Percentiles rank a stretch among this genome's conserved stretches.
Conservation (phyloP, 306 rosid species). For the Senna siamea region DNA sequence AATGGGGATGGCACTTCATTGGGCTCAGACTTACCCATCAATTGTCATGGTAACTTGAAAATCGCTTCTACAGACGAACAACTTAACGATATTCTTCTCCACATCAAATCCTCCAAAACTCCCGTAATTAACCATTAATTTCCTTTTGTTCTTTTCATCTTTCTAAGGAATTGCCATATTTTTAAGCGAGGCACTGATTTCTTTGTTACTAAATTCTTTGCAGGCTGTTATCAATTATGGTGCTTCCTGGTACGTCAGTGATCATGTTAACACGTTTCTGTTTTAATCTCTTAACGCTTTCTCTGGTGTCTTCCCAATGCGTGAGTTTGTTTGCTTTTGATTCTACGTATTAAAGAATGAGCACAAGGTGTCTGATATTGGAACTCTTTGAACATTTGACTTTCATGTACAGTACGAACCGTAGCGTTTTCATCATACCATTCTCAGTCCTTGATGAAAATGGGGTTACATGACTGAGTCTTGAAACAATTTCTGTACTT, state of each 20-base stretch:
- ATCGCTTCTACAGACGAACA: constrained; percentile 67
- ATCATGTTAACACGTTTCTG: neutral
- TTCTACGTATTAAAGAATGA: constrained; percentile 17
- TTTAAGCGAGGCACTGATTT: neutral
- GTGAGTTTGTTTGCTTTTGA: neutral
- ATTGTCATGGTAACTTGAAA: constrained; percentile 58
- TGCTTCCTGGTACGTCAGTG: constrained; percentile 72
- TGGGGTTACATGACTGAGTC: too few relatives aligned
- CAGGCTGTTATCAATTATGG: constrained; percentile 96
- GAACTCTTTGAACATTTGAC: constrained; percentile 28
- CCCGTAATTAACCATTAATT: too few relatives aligned
- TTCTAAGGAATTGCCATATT: neutral
- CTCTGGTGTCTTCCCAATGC: neutral
- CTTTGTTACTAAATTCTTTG: constrained; percentile 26
- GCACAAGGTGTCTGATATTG: constrained; percentile 46
- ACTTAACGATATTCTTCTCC: constrained; percentile 55
- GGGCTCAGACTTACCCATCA: constrained; percentile 48
- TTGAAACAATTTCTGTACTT: neutral
- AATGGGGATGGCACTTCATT: constrained; percentile 36
- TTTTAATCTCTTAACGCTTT: neutral
- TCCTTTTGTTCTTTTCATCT: neutral
- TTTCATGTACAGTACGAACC: too few relatives aligned
- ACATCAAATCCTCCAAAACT: constrained; percentile 80
- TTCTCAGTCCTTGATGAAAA: too few relatives aligned
- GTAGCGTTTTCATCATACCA: neutral